Percentiles rank a stretch among this genome's conserved stretches.
Evolutionary conservation across 2,329 filamentous ascomycete species (phyloP).

Genomic region (Talaromyces sp.): DNA sequence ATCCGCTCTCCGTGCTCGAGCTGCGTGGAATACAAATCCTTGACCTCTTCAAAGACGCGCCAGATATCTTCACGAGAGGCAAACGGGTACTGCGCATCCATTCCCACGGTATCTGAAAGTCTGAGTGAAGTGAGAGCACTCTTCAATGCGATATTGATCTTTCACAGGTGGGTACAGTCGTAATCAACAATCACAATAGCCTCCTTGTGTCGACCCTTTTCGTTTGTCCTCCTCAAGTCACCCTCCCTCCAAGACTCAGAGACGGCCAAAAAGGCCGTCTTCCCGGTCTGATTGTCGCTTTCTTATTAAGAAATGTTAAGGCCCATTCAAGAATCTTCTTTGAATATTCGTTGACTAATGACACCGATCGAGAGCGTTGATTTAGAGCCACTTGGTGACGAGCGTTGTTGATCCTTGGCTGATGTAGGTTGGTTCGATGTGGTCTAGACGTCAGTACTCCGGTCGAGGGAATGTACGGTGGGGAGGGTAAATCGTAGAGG

Average conservation of each 20-base stretch:
- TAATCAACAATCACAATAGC: constrained; percentile 12
- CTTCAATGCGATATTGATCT: background rate
- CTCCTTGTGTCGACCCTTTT: background rate
- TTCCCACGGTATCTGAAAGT: constrained; percentile 31
- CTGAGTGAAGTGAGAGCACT: background rate
- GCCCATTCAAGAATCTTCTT: constrained; percentile 8
- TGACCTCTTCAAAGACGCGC: constrained; percentile 63
- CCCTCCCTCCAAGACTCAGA: constrained; percentile 33
- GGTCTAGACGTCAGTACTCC: background rate
- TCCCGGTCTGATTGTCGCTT: constrained; percentile 26
- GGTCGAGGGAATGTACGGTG: background rate
- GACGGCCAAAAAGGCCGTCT: constrained; percentile 40
- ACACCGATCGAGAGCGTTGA: background rate
- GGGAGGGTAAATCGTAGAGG: background rate
- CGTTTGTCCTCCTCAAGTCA: constrained; percentile 24
- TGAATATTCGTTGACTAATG: background rate
- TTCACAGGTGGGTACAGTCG: background rate
- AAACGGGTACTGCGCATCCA: constrained; percentile 65
- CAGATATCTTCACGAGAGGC: constrained; percentile 65
- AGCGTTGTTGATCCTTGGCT: too few relatives aligned
- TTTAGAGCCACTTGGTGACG: background rate
- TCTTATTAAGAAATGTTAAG: constrained; percentile 24
- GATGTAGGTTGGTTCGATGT: background rate
- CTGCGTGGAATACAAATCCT: constrained; percentile 60
- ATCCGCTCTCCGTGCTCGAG: constrained; percentile 62